A percentile compares a stretch with the other conserved stretches of the same genome.
These are phyloP conservation scores for Apiotrichum siamense DNA, from an alignment of 1,284 basidiomycete species.

Conservation along the genomic window DNA sequence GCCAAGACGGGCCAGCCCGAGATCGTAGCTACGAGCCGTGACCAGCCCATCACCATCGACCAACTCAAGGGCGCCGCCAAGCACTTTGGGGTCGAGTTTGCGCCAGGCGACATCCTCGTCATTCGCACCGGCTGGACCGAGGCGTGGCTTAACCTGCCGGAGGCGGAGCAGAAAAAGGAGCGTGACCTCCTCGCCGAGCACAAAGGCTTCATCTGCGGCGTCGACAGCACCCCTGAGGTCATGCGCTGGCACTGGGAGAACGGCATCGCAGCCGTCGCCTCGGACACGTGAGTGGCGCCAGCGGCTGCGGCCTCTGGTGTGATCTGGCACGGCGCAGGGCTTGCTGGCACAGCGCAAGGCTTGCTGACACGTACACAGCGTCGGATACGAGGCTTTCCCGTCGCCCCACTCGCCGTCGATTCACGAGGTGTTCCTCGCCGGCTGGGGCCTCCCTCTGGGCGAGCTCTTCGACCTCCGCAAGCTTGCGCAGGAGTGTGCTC, in stretches of 20 bases:
- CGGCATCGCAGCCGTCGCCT: slow-evolving; percentile 48
- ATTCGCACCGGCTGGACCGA: slow-evolving; percentile 45
- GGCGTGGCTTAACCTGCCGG: slow-evolving; percentile 32
- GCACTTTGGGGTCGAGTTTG: slow-evolving; percentile 32
- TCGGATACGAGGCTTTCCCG: slow-evolving; percentile 35
- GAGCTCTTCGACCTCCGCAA: slow-evolving; percentile 49
- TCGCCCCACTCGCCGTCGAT: slow-evolving; percentile 1
- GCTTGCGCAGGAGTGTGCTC: slow-evolving; percentile 37
- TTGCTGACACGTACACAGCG: too few species aligned
- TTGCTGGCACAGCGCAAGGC: too few species aligned
- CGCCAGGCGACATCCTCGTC: slow-evolving; percentile 42
- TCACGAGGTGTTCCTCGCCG: slow-evolving; percentile 36
- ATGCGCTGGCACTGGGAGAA: slow-evolving; percentile 48
- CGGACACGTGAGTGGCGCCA: slow-evolving; percentile 40
- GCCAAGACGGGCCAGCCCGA: slow-evolving; percentile 35
- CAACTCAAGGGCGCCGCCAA: slow-evolving; percentile 22
- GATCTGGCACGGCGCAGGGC: too few species aligned
- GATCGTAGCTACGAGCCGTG: slow-evolving; percentile 30
- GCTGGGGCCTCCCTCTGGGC: slow-evolving; percentile 45
- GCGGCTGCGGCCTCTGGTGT: neutral
- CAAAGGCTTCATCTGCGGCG: slow-evolving; percentile 23
- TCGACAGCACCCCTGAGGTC: slow-evolving; percentile 33
- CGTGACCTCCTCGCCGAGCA: slow-evolving; percentile 17
- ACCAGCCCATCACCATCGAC: slow-evolving; percentile 26
- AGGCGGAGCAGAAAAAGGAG: slow-evolving; percentile 24